These are phyloP conservation scores for Boletus bicolor DNA, from an alignment of 768 basidiomycete genomes.

Conservation along the genomic window DNA sequence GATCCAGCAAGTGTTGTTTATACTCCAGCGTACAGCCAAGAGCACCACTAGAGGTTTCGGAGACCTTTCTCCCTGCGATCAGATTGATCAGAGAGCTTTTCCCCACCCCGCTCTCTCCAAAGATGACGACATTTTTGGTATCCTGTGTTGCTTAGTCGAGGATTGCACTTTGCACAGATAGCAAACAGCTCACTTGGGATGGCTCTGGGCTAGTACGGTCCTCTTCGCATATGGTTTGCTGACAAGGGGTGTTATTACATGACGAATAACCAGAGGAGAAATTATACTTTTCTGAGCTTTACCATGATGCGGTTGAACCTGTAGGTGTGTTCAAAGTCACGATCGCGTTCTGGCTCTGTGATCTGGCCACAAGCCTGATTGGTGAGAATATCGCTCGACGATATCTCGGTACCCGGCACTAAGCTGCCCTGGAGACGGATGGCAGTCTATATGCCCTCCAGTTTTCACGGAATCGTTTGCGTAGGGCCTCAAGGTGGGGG, in stretches of 20 bases:
- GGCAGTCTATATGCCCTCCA: conserved; percentile 16
- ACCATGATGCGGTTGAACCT: not conserved
- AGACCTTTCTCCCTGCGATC: conserved; percentile 27
- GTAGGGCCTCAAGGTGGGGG: conserved; percentile 15
- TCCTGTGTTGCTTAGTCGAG: conserved; percentile 11
- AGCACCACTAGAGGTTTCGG: conserved; percentile 31
- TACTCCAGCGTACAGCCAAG: conserved; percentile 36
- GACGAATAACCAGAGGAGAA: not conserved
- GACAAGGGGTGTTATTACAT: conserved; percentile 10
- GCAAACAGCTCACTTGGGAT: conserved; percentile 9
- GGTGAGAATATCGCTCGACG: not conserved
- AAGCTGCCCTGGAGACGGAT: not conserved
- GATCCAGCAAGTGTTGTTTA: conserved; percentile 19
- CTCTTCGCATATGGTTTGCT: conserved; percentile 8
- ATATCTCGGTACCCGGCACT: conserved; percentile 4
- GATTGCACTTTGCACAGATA: not conserved
- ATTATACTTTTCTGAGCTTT: conserved; percentile 14
- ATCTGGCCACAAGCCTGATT: not conserved
- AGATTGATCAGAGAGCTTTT: conserved; percentile 48
- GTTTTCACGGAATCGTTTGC: not conserved
- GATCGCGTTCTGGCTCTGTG: not conserved
- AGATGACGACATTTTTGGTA: conserved; percentile 37
- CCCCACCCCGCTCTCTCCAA: conserved; percentile 41
- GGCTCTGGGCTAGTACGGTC: not conserved
- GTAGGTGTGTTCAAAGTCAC: conserved; percentile 4